A percentile compares a stretch with the other conserved stretches of the same genome.
Conservation (phyloP, 2,329 filamentous ascomycete species). For the Xenosphaeropsis pyriputrescens region DNA sequence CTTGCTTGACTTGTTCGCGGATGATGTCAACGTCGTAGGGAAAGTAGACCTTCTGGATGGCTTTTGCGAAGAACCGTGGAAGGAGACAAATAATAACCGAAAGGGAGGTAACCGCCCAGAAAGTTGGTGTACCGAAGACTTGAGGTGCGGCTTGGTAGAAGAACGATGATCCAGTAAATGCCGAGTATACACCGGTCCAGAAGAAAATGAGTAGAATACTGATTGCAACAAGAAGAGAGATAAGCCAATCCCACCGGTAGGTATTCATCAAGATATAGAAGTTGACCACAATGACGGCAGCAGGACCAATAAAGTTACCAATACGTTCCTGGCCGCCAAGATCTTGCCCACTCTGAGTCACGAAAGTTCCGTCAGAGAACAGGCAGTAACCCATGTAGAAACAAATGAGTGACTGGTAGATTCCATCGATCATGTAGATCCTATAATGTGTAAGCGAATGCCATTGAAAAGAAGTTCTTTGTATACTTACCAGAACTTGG, state of each 20-base stretch:
- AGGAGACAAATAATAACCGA: slow-evolving; percentile 72
- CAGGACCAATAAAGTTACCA: slow-evolving; percentile 74
- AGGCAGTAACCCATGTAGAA: slow-evolving; percentile 88
- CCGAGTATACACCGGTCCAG: slow-evolving; percentile 78
- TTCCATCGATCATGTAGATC: slow-evolving; percentile 86
- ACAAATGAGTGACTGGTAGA: slow-evolving; percentile 87
- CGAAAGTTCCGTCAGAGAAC: slow-evolving; percentile 53
- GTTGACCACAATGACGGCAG: slow-evolving; percentile 80
- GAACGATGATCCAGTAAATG: slow-evolving; percentile 34
- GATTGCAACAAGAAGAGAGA: slow-evolving; percentile 65
- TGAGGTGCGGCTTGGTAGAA: slow-evolving; percentile 70
- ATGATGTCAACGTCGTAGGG: slow-evolving; percentile 92
- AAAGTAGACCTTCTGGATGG: slow-evolving; percentile 84
- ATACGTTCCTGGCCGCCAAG: slow-evolving; percentile 71
- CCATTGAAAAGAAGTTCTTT: slow-evolving; percentile 12
- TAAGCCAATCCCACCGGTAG: slow-evolving; percentile 97
- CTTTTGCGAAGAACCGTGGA: slow-evolving; percentile 76
- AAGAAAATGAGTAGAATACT: slow-evolving; percentile 84
- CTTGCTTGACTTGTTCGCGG: slow-evolving; percentile 75
- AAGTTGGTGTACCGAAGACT: slow-evolving; percentile 67
- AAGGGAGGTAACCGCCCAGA: slow-evolving; percentile 75
- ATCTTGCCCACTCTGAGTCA: slow-evolving; percentile 57
- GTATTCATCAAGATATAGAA: slow-evolving; percentile 91
- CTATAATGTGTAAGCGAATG: slow-evolving; percentile 24
- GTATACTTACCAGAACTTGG: slow-evolving; percentile 76